Evolutionary conservation across 2,329 filamentous ascomycete genomes (phyloP), one percentile per base, ranked within the genome.

Genomic region (Fusarium chuoi): DNA sequence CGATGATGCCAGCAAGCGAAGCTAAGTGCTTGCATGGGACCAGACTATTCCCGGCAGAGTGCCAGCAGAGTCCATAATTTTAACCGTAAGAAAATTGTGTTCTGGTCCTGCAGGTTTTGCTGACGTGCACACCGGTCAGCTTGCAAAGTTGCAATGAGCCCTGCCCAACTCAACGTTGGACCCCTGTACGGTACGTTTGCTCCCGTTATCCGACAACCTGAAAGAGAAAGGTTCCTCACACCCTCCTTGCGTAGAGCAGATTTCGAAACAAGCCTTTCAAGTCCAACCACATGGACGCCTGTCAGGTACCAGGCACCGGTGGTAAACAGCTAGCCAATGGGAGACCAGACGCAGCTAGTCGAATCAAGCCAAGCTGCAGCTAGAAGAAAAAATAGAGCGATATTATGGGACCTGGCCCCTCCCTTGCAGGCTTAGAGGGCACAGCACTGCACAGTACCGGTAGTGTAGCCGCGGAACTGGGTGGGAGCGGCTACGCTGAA

Each of bases 261-360:
- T 65, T 73, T 75, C 56, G 70, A 75, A 75, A 73, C 75, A 78
- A 77, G 72, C 82, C 82, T 83, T 80, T 82, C 77, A 83, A 76
- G 78, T 78, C 76, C 72, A 73, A 78, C 81, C 83, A 84, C 81
- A 83, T 84, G 81, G 80, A 77, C 73, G 67, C 66, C 78, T 82
- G 82, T 80, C 82, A 85, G 83, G 83, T 81, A 85, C 83, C 82
- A 81, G 82, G 81, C 75, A 81, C 81, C 59, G 73, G 68, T 72
- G 75, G 75, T 52, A 63, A 72, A 60, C 38, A 60, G 45, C 67
- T 60, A 74, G 52, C 83, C 82, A 84, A 83, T 83, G 64, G 69
- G 52, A 56, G 52, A 36, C 15, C 48, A 54, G 61, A 70, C 51
- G 48, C 42, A 42, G 42, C 61, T 33, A 41, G 45, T 60, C 57